These are phyloP conservation scores for Gleditsia sinensis DNA, from an alignment of 306 rosid species.

Conservation along the genomic window DNA sequence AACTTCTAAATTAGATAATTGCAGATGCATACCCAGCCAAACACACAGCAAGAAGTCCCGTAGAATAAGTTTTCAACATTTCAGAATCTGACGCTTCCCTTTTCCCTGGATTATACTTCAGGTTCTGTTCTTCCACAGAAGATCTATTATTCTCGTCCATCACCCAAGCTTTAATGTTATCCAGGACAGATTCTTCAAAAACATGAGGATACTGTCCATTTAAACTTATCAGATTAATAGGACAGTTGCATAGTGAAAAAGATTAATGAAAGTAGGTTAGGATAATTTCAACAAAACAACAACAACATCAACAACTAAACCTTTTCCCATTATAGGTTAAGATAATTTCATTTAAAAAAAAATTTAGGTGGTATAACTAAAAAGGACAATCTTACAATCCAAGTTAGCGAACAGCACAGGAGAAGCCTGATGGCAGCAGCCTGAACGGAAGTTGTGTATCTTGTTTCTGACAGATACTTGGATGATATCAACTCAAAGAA, in stretches of 20 bases:
- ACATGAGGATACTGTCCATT: conserved; percentile 86
- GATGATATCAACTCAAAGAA: conserved; percentile 91
- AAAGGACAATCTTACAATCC: conserved; percentile 62
- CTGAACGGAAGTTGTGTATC: conserved; percentile 65
- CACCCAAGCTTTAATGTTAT: conserved; percentile 77
- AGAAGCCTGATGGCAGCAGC: conserved; percentile 87
- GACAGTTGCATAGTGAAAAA: background rate
- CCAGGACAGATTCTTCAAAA: conserved; percentile 82
- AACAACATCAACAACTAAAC: no score
- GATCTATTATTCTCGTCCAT: conserved; percentile 62
- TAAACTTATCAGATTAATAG: conserved; percentile 34
- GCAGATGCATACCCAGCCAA: conserved; percentile 61
- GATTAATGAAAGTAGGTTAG: background rate
- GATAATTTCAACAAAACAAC: no score
- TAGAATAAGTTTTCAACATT: conserved; percentile 89
- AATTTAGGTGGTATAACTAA: background rate
- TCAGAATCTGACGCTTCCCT: conserved; percentile 77
- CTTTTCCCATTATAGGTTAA: no score
- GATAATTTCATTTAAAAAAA: background rate
- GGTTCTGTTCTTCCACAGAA: conserved; percentile 56
- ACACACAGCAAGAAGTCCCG: conserved; percentile 91
- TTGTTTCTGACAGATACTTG: conserved; percentile 69
- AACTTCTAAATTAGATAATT: background rate
- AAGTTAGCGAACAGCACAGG: conserved; percentile 76
- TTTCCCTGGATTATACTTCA: conserved; percentile 54